phyloP scores from a whole-genome alignment of 2,329 filamentous ascomycete species.

The Periconia sp. region DNA sequence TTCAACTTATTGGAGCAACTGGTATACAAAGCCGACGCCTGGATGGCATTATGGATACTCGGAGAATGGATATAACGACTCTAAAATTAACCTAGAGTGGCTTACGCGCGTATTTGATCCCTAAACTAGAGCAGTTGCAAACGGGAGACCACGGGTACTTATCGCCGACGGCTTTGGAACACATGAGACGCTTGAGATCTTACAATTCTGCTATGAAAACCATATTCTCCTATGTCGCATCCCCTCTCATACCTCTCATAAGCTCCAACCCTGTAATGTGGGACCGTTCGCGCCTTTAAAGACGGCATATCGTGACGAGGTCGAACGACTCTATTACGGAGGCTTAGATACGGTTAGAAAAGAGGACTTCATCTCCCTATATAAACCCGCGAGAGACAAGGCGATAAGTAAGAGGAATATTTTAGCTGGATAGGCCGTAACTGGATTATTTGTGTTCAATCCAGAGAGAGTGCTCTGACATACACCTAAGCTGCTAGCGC shows the following conservation, averaged over 20 bases:
- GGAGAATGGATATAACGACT: conserved; percentile 27
- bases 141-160: conserved; percentile 37
- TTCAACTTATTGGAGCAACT: conserved; percentile 23
- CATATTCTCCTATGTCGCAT: conserved; percentile 30
- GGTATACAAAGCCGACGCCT: conserved; percentile 19
- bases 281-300: conserved; percentile 11
- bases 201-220: conserved; percentile 39
- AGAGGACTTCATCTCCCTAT: conserved; percentile 30
- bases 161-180: conserved; percentile 43
- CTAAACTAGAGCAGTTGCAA: conserved; percentile 35
- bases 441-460: too few relatives aligned
- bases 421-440: too few relatives aligned
- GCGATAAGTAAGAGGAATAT: conserved; percentile 35
- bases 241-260: conserved; percentile 15
- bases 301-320: conserved; percentile 26
- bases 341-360: conserved; percentile 25
- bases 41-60: conserved; percentile 21
- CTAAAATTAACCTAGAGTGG: conserved; percentile 43
- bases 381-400: conserved; percentile 22
- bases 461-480: conserved; percentile 12
- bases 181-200: conserved; percentile 43
- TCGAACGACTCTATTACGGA: conserved; percentile 25
- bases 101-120: conserved; percentile 43
- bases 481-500: conserved; percentile 2
- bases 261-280: conserved; percentile 16